A percentile compares a stretch with the other conserved stretches of the same genome.
phyloP scores from a whole-genome alignment of 805 yeast species.

The Candida qinlingensis region DNA sequence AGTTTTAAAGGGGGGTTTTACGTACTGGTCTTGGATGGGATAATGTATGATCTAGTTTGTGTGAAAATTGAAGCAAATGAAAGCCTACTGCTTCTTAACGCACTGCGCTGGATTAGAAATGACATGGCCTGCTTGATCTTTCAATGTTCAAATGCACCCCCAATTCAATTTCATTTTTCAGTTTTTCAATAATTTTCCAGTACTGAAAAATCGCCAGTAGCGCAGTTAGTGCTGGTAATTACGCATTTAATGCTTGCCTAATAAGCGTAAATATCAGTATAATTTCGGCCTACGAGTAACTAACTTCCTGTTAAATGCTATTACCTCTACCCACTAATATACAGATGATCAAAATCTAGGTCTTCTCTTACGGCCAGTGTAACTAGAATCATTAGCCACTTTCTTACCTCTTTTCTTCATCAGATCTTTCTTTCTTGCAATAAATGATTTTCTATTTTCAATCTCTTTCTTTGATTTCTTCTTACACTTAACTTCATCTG shows the following conservation, averaged over 20 bases:
- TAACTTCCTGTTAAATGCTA: background rate
- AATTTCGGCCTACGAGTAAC: background rate
- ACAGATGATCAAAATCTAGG: slow-evolving; percentile 43
- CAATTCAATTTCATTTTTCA: background rate
- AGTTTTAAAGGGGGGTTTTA: background rate
- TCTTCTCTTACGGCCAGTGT: slow-evolving; percentile 80
- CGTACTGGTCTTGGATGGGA: slow-evolving; percentile 14
- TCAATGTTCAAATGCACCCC: background rate
- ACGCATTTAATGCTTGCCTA: background rate
- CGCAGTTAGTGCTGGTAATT: background rate
- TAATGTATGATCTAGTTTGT: slow-evolving; percentile 10
- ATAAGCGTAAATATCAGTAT: background rate
- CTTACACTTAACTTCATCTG: slow-evolving; percentile 33
- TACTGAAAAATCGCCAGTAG: background rate
- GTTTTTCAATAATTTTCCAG: background rate
- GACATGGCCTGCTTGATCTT: slow-evolving; percentile 1
- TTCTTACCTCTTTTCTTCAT: slow-evolving; percentile 86
- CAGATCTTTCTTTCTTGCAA: slow-evolving; percentile 85
- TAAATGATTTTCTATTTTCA: slow-evolving; percentile 77
- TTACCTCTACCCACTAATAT: background rate
- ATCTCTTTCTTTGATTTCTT: slow-evolving; percentile 36
- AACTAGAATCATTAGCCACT: slow-evolving; percentile 87
- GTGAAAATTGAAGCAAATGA: slow-evolving; percentile 1
- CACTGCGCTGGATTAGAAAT: slow-evolving; percentile 2
- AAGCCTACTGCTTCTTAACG: background rate